Evolutionary conservation across 495 filamentous ascomycete genomes (phyloP).

Genomic region (Penicillium paxilli): DNA sequence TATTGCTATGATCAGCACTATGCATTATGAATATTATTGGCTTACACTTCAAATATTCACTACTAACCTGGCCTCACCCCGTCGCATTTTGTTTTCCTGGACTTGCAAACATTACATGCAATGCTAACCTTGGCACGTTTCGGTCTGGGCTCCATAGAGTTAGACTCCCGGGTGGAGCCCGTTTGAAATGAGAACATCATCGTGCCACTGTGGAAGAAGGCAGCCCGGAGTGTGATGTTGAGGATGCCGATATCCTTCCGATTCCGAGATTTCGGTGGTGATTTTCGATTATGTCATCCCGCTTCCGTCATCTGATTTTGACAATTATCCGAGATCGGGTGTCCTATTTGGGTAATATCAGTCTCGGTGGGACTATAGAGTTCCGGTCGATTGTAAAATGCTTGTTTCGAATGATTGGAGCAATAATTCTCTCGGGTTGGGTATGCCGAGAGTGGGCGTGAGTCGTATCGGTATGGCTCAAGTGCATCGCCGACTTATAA

Average conservation of each 20-base stretch:
- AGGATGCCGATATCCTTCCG: neutral
- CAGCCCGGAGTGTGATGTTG: neutral
- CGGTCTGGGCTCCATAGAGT: constrained; percentile 1
- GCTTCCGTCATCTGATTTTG: neutral
- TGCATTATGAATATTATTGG: neutral
- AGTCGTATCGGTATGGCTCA: too few relatives aligned
- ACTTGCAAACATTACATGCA: constrained; percentile 13
- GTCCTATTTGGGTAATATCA: neutral
- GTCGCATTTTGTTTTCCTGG: constrained; percentile 14
- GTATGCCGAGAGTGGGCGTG: neutral
- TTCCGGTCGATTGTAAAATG: too few relatives aligned
- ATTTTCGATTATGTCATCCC: neutral
- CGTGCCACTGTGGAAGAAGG: neutral
- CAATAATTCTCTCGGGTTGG: neutral
- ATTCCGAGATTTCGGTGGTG: neutral
- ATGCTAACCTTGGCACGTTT: constrained; percentile 11
- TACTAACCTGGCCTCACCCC: constrained; percentile 10
- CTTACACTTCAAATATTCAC: neutral
- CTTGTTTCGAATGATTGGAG: neutral
- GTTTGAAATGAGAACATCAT: constrained; percentile 15
- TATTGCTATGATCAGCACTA: neutral
- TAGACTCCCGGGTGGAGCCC: neutral
- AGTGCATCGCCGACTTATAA: neutral
- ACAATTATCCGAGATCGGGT: neutral
- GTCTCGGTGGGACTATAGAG: neutral